Conservation (phyloP, 225 moss, liverwort and hornwort genomes). For the Polytrichum formosum region DNA sequence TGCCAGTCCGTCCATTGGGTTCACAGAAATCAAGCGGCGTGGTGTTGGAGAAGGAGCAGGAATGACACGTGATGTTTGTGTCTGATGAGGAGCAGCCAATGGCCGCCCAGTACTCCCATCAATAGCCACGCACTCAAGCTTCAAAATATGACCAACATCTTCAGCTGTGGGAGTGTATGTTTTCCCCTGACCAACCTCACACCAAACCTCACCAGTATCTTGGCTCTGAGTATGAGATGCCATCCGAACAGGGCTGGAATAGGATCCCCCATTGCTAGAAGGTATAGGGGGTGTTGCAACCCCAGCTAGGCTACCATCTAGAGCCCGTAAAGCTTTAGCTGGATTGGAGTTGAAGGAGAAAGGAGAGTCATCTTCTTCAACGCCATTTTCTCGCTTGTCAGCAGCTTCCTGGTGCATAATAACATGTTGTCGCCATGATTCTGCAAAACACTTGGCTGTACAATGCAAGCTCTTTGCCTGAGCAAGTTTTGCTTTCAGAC, state of each 20-base stretch:
- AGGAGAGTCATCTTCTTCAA: constrained; percentile 76
- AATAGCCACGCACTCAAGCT: constrained; percentile 89
- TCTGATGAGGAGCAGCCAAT: constrained; percentile 68
- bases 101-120: constrained; percentile 76
- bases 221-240: constrained; percentile 44
- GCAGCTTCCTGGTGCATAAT: constrained; percentile 90
- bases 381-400: constrained; percentile 85
- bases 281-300: constrained; percentile 25
- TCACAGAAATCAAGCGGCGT: constrained; percentile 75
- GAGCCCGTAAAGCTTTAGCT: constrained; percentile 33
- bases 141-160: constrained; percentile 95
- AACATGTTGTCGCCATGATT: constrained; percentile 95
- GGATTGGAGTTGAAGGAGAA: constrained; percentile 44
- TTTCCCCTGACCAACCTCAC: constrained; percentile 92
- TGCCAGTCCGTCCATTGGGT: constrained; percentile 57
- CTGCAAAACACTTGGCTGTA: constrained; percentile 87
- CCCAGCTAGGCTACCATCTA: constrained; percentile 45
- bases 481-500: constrained; percentile 79
- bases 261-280: constrained; percentile 48
- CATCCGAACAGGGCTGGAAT: constrained; percentile 77
- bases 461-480: constrained; percentile 95
- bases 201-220: constrained; percentile 85
- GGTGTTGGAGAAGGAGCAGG: constrained; percentile 96
- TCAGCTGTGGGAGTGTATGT: constrained; percentile 89
- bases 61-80: constrained; percentile 89